Evolutionary conservation across 352 stramenopile species (phyloP), one percentile per base, ranked within the genome.

Genomic region (Phytopythium cucurbitacearum): DNA sequence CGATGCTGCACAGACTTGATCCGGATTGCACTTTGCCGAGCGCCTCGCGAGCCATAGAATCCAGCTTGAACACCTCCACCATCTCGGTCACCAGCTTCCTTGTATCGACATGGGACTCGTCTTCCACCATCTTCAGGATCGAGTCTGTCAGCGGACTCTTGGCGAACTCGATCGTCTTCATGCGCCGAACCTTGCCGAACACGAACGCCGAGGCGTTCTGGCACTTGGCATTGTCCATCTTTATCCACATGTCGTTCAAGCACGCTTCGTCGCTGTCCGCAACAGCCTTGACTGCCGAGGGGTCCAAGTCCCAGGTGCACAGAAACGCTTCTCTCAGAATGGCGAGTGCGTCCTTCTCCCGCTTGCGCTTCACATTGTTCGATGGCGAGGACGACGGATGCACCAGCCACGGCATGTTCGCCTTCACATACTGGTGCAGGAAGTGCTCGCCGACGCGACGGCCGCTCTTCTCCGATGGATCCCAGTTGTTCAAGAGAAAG

Each of bases 181-280:
- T 61, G 44, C 74, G 63, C 35, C 76, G 76, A 21, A 87, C 73
- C 61, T 85, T 87, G 43, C 76, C 76, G 61, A 87, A 87, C 21
- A 87, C 76, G 65, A 87, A 87, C 35, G 73, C 76, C 38, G 76
- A 87, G 33, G 69, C 64, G 32, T 87, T 87, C 52, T 72, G 53
- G 58, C 73, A 85, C 71, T 83, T 81, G 32, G 80, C 69, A 33
- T 64, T 80, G 50, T 89, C 78, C 69, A 89, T 87, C 59, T 89
- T 89, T 60, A 73, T 86, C 78, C 78, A 94, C 55, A 91, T 89
- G 44, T 94, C 81, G 60, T 94, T 81, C 54, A 94, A 65, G 43
- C 92, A 73, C 8, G 67, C 70, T 2, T 52, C 64, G 46, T 92
- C 78, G n/a, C 91, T 75, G 50, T 91, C 78, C 46, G 73, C 87